A percentile compares a stretch with the other conserved stretches of the same genome.
These are phyloP conservation scores for Pseudocercospora cruenta DNA, from an alignment of 2,329 filamentous ascomycete genomes.

Conservation along the genomic window DNA sequence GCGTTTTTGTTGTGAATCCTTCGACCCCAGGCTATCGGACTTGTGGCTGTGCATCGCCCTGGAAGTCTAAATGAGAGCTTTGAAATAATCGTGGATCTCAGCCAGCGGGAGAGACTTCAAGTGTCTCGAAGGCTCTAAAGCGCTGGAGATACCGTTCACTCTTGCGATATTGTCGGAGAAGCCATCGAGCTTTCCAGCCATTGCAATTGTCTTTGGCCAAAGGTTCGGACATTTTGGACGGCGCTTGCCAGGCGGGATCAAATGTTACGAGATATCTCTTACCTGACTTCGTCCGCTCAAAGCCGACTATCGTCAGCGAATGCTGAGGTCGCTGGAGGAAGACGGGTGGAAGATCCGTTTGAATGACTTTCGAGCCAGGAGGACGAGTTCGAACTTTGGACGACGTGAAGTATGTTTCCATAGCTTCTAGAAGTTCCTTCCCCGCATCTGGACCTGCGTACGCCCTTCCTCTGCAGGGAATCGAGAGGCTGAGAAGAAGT, in stretches of 20 bases:
- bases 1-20: neutral
- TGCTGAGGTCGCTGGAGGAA: slow-evolving; percentile 91
- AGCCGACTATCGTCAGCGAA: slow-evolving; percentile 84
- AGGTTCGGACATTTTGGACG: slow-evolving; percentile 60
- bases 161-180: slow-evolving; percentile 71
- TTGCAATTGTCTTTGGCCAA: slow-evolving; percentile 49
- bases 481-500: slow-evolving; percentile 69
- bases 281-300: slow-evolving; percentile 71
- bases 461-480: slow-evolving; percentile 58
- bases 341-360: slow-evolving; percentile 74
- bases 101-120: slow-evolving; percentile 17
- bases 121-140: slow-evolving; percentile 75
- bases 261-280: slow-evolving; percentile 75
- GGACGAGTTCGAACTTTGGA: neutral
- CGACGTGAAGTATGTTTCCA: slow-evolving; percentile 72
- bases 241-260: slow-evolving; percentile 79
- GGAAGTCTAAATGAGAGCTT: neutral
- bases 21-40: neutral
- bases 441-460: slow-evolving; percentile 55
- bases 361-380: neutral
- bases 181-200: slow-evolving; percentile 24
- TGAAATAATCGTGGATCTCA: neutral
- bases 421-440: slow-evolving; percentile 61
- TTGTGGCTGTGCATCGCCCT: neutral
- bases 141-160: slow-evolving; percentile 68